Percentiles rank a stretch among this genome's conserved stretches.
Evolutionary conservation across 495 filamentous ascomycete species (phyloP).

Genomic region (Hypoxylon crocopeplum): DNA sequence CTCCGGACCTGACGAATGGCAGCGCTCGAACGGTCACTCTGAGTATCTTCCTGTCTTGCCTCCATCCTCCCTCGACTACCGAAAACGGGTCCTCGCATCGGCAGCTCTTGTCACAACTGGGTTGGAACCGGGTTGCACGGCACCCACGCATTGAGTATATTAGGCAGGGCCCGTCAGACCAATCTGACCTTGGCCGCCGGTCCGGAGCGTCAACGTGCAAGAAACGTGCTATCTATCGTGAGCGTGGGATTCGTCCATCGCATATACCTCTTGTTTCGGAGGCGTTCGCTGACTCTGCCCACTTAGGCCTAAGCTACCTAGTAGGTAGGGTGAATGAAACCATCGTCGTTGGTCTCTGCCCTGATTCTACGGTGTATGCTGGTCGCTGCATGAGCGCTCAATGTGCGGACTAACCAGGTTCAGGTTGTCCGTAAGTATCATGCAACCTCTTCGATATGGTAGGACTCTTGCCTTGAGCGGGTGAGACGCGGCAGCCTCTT

Average conservation of each 20-base stretch:
- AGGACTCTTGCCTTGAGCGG: slow-evolving; percentile 11
- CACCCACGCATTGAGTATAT: slow-evolving; percentile 18
- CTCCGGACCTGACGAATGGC: slow-evolving; percentile 22
- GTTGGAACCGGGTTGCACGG: slow-evolving; percentile 28
- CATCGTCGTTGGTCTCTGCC: slow-evolving; percentile 5
- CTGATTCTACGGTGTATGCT: slow-evolving; percentile 25
- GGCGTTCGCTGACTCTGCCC: slow-evolving; percentile 23
- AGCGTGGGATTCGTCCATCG: slow-evolving; percentile 37
- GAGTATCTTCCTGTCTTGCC: slow-evolving; percentile 9
- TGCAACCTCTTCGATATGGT: slow-evolving; percentile 22
- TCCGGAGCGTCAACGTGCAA: slow-evolving; percentile 33
- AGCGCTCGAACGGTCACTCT: slow-evolving; percentile 10
- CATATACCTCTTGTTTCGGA: slow-evolving; percentile 25
- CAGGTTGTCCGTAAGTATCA: slow-evolving; percentile 16
- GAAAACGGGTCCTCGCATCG: slow-evolving; percentile 34
- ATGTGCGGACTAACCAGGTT: slow-evolving; percentile 20
- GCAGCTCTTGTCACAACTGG: slow-evolving; percentile 18
- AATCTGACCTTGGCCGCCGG: slow-evolving; percentile 13
- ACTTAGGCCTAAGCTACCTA: slow-evolving; percentile 20
- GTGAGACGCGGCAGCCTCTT: slow-evolving; percentile 12
- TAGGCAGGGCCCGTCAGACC: slow-evolving; percentile 7
- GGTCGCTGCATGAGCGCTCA: slow-evolving; percentile 6
- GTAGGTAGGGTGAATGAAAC: slow-evolving; percentile 29
- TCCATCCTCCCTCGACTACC: slow-evolving; percentile 27
- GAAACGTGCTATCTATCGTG: slow-evolving; percentile 38